Evolutionary conservation across 1,284 basidiomycete species (phyloP).

Genomic region (Tilletia walkeri): DNA sequence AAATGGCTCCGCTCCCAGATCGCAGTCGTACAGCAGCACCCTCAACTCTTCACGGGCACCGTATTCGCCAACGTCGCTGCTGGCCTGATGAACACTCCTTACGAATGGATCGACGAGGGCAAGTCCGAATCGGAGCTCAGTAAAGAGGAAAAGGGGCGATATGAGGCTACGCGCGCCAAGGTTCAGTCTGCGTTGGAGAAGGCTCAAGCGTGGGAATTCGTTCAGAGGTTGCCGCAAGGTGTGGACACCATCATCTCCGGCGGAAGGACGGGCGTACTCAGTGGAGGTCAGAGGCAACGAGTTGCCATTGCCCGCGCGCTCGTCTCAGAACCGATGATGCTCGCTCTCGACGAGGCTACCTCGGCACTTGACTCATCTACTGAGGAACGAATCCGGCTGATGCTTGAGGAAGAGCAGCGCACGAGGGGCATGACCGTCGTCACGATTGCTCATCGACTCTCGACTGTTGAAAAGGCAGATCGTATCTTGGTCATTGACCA

Average conservation of each 20-base stretch:
- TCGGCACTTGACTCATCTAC: slow-evolving; percentile 51
- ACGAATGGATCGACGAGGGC: slow-evolving; percentile 37
- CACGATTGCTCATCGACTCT: slow-evolving; percentile 52
- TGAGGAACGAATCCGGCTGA: slow-evolving; percentile 46
- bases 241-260: slow-evolving; percentile 56
- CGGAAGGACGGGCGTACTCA: slow-evolving; percentile 54
- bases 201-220: slow-evolving; percentile 59
- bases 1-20: slow-evolving; percentile 58
- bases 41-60: slow-evolving; percentile 52
- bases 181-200: slow-evolving; percentile 50
- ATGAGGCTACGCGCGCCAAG: slow-evolving; percentile 43
- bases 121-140: slow-evolving; percentile 18
- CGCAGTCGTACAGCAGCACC: slow-evolving; percentile 58
- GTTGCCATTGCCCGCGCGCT: slow-evolving; percentile 53
- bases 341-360: slow-evolving; percentile 52
- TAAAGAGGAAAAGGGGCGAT: slow-evolving; percentile 27
- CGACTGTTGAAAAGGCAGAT: slow-evolving; percentile 51
- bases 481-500: slow-evolving; percentile 47
- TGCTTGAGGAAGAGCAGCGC: slow-evolving; percentile 46
- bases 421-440: slow-evolving; percentile 49
- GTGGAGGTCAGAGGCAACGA: slow-evolving; percentile 52
- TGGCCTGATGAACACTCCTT: slow-evolving; percentile 42
- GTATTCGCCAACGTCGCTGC: slow-evolving; percentile 53
- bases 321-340: slow-evolving; percentile 44
- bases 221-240: slow-evolving; percentile 53